phyloP scores from a whole-genome alignment of 1,284 basidiomycete genomes.

The Porodaedalea pini region DNA sequence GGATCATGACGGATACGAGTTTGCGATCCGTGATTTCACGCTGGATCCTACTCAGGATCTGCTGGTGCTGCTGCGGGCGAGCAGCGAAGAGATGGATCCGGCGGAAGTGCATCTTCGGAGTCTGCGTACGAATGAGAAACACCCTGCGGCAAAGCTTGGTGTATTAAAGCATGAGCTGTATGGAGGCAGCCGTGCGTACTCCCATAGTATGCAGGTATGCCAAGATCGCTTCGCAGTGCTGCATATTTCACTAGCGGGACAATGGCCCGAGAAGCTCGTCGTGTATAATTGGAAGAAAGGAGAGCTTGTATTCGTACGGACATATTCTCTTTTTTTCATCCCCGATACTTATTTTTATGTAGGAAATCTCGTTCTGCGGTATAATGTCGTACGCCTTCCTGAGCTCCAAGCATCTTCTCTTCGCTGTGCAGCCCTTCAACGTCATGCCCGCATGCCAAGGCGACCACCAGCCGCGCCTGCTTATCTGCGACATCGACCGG shows the following conservation, averaged over 20 bases:
- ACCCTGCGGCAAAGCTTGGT: conserved; percentile 8
- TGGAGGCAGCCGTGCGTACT: conserved; percentile 28
- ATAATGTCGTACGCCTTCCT: conserved; percentile 16
- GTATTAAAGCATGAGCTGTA: conserved; percentile 14
- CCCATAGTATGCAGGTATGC: conserved; percentile 48
- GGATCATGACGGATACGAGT: conserved; percentile 39
- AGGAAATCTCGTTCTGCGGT: conserved; percentile 13
- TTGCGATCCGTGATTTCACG: conserved; percentile 51
- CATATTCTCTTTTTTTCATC: too few species aligned
- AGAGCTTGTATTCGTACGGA: conserved; percentile 41
- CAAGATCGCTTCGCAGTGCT: conserved; percentile 47
- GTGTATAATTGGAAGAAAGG: conserved; percentile 64
- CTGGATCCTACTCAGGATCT: conserved; percentile 64
- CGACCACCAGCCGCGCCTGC: conserved; percentile 10
- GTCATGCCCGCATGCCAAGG: conserved; percentile 2
- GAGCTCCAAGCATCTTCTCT: conserved; percentile 6
- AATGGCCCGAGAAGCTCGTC: conserved; percentile 40
- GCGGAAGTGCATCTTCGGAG: conserved; percentile 7
- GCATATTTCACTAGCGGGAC: conserved; percentile 29
- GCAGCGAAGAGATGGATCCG: not conserved
- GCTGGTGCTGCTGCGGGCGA: conserved; percentile 40
- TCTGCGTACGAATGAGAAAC: conserved; percentile 13
- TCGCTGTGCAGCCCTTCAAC: conserved; percentile 19
- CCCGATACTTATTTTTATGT: conserved; percentile 1
- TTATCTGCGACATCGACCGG: conserved; percentile 18